Base-by-base conservation (phyloP, 495 filamentous ascomycete species). In the Annulohypoxylon bovei region DNA sequence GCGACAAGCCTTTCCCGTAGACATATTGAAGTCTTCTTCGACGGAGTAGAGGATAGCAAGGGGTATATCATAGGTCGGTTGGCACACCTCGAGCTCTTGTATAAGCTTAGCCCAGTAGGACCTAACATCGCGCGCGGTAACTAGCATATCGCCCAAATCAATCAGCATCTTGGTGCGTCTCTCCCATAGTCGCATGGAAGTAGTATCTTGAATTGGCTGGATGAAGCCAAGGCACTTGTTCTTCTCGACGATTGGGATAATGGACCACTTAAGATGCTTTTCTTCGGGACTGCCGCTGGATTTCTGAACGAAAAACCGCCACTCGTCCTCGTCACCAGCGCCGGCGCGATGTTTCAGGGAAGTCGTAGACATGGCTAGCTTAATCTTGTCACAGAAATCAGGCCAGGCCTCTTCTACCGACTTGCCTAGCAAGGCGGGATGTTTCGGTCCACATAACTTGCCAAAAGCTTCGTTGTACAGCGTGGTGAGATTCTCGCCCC, bases 381-480 rank as follows among this genome's bases (percentile, higher is more conserved):
- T 82, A 3, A 93, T 82, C 3, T 85, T 84, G 32, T 85, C 80
- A 88, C 88, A 91, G 18, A 93, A 88, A 68, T 92, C 90, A 1
- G 81, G 55, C 90, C 90, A 93, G 7, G 85, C 88, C 12, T 85
- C 83, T 27, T 77, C 75, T 57, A 92, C 92, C 55, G 80, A 84
- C 67, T 86, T 81, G 2, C 90, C 90, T 87, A 93, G 90, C 18
- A 93, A 69, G 11, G 64, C 64, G 0, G 90, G 90, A 69, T 93
- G 90, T 68, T 92, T 92, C 59, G 88, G 79, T 6, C 90, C 90
- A 5, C 90, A 89, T 7, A 93, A 75, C 9, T 85, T 68, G 37
- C 90, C 86, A 72, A 92, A 92, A 8, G 90, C 88, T 70, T 92
- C 89, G 68, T 93, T 93, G 76, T 93, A 93, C 30, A 93, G 87